phyloP scores from a whole-genome alignment of 768 basidiomycete genomes.

The Nidularia sp. region DNA sequence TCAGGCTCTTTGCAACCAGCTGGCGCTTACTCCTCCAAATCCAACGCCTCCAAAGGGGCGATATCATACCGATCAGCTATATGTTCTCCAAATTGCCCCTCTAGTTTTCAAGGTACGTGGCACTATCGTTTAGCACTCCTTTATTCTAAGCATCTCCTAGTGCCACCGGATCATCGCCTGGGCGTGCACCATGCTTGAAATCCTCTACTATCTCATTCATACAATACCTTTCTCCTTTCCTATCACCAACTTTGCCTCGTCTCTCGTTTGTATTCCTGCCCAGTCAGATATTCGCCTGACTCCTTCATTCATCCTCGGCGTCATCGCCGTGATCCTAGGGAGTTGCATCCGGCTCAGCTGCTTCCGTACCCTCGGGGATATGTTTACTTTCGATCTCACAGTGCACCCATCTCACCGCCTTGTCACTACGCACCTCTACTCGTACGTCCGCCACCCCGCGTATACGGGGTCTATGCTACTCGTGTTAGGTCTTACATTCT shows the following conservation, averaged over 20 bases:
- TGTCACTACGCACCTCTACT: conserved; percentile 46
- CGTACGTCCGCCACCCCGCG: conserved; percentile 51
- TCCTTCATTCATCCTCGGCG: conserved; percentile 41
- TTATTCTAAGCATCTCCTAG: conserved; percentile 19
- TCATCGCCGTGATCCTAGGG: conserved; percentile 36
- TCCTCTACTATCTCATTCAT: conserved; percentile 32
- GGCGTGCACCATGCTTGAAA: conserved; percentile 46
- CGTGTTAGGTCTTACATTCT: conserved; percentile 39
- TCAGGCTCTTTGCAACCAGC: conserved; percentile 47
- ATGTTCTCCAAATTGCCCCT: conserved; percentile 52
- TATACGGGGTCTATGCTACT: conserved; percentile 52
- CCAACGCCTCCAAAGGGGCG: conserved; percentile 44
- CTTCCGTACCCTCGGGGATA: conserved; percentile 45
- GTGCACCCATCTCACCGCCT: conserved; percentile 48
- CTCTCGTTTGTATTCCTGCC: conserved; percentile 24
- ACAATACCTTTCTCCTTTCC: conserved; percentile 24
- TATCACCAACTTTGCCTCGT: conserved; percentile 22
- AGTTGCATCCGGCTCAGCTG: conserved; percentile 48
- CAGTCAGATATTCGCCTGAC: conserved; percentile 27
- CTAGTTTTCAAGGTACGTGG: conserved; percentile 45
- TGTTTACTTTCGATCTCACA: conserved; percentile 60
- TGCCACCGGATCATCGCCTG: conserved; percentile 47
- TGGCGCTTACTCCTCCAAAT: conserved; percentile 55
- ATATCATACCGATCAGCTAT: conserved; percentile 49
- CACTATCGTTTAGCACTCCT: neutral